Conservation (phyloP, 768 basidiomycete species). For the Pluteus cervinus region DNA sequence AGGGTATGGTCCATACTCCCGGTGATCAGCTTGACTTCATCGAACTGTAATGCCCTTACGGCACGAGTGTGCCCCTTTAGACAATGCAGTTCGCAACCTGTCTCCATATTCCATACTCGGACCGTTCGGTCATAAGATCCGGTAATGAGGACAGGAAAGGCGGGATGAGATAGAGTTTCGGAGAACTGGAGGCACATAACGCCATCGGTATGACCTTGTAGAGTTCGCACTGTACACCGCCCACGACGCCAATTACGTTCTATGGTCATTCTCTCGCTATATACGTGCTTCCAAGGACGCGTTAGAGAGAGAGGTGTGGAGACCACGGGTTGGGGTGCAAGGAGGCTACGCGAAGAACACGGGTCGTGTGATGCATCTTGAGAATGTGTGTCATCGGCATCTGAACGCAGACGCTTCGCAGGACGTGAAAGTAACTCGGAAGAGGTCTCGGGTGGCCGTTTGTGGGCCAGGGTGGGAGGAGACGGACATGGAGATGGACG, state of each 20-base stretch:
- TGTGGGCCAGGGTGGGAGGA: conserved; percentile 6
- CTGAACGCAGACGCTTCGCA: conserved; percentile 37
- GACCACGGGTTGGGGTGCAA: background rate
- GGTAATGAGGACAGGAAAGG: conserved; percentile 93
- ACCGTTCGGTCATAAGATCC: conserved; percentile 95
- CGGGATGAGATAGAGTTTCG: conserved; percentile 75
- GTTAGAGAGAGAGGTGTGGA: conserved; percentile 29
- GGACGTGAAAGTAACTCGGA: conserved; percentile 25
- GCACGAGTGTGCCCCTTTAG: conserved; percentile 88
- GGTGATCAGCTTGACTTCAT: conserved; percentile 91
- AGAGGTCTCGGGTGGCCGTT: conserved; percentile 17
- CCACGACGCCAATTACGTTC: conserved; percentile 98
- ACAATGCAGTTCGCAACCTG: conserved; percentile 75
- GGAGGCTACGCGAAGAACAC: conserved; percentile 4
- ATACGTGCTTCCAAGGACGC: conserved; percentile 97
- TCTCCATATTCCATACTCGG: conserved; percentile 96
- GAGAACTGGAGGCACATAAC: conserved; percentile 97
- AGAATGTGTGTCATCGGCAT: conserved; percentile 6
- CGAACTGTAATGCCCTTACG: conserved; percentile 92
- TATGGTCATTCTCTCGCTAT: conserved; percentile 92
- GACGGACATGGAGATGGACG: conserved; percentile 32
- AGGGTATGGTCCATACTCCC: conserved; percentile 95
- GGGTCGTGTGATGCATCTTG: conserved; percentile 8
- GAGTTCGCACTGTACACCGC: conserved; percentile 74
- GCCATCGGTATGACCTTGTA: conserved; percentile 92